phyloP scores from a whole-genome alignment of 441 rosid genomes.

The Bocquillonia castaneifolia region DNA sequence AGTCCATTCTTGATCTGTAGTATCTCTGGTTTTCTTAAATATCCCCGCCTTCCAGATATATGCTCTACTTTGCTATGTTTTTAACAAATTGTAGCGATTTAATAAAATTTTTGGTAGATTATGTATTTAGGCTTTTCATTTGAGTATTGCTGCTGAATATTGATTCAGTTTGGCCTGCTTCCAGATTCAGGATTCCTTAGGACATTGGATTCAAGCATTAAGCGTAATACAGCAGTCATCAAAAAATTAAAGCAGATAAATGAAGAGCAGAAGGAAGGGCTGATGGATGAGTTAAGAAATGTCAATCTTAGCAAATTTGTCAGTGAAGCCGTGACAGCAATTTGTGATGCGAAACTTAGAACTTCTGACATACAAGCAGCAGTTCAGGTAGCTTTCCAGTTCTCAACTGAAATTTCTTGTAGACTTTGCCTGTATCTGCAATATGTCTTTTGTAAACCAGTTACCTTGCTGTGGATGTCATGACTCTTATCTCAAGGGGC shows the following conservation, averaged over 20 bases:
- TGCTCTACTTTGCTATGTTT: background rate
- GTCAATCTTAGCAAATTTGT: constrained; percentile 95
- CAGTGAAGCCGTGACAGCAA: constrained; percentile 92
- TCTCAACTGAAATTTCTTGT: background rate
- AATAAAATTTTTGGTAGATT: background rate
- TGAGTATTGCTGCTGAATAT: constrained; percentile 18
- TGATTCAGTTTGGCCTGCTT: constrained; percentile 32
- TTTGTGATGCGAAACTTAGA: constrained; percentile 96
- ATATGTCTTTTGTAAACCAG: background rate
- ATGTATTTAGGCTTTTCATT: constrained; percentile 6
- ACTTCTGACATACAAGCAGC: constrained; percentile 93
- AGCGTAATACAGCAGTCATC: constrained; percentile 84
- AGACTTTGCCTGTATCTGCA: background rate
- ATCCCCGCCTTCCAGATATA: background rate
- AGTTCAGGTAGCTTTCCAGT: constrained; percentile 59
- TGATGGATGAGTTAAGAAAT: constrained; percentile 82
- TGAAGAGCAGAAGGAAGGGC: constrained; percentile 90
- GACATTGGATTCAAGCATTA: constrained; percentile 94
- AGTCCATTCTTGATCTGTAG: background rate
- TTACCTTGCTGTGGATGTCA: background rate
- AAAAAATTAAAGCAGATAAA: constrained; percentile 93
- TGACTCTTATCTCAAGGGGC: constrained; percentile 1
- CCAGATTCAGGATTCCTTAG: constrained; percentile 84
- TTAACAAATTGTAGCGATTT: background rate
- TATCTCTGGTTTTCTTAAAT: background rate